Base-by-base conservation (phyloP, 2,329 filamentous ascomycete species). In the Penicillium sp. region DNA sequence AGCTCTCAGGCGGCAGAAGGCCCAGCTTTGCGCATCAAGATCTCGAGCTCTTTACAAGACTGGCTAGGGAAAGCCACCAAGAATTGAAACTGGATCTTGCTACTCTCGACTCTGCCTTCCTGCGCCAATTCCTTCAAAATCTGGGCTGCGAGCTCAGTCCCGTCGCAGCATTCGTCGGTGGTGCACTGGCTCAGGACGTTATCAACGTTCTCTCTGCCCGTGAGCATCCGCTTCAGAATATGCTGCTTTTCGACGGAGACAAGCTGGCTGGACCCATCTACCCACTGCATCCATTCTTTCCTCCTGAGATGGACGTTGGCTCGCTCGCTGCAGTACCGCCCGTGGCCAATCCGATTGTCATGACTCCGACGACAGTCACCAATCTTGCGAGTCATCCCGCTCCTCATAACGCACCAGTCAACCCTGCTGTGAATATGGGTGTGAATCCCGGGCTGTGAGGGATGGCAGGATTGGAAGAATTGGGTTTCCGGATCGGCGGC, bases 191-290 rank as follows among this genome's bases (percentile, higher is more conserved):
- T 1, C 93, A 98, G 71, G 93, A 98, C 65, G 90, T 95, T 44
- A 97, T 98, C 72, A 97, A 97, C 62, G 90, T 96, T 29, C 79
- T 97, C 5, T 89, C 90, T 42, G 83, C 87, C 65, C 83, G 86
- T 36, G 90, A 97, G 72, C 93, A 96, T 68, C 93, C 93, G 1
- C 86, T 98, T 37, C 93, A 98, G 72, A 98, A 98, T 68, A 82
- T 95, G 66, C 80, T 95, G 43, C 75, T 97, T 18, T 95, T 97
- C 61, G 90, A 97, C 66, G 90, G 90, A 11, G 86, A 88, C 58
- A 80, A 78, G 39, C 86, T 88, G 69, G 81, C 87, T 55, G 88
- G 86, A 0, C 83, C 83, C 2, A 83, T 93, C 56, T 95, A 93
- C 65, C 79, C 89, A 2, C 75, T 97, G 37, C 88, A 94, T 64